phyloP scores from a whole-genome alignment of 2,329 filamentous ascomycete genomes.

The Alternaria solani region DNA sequence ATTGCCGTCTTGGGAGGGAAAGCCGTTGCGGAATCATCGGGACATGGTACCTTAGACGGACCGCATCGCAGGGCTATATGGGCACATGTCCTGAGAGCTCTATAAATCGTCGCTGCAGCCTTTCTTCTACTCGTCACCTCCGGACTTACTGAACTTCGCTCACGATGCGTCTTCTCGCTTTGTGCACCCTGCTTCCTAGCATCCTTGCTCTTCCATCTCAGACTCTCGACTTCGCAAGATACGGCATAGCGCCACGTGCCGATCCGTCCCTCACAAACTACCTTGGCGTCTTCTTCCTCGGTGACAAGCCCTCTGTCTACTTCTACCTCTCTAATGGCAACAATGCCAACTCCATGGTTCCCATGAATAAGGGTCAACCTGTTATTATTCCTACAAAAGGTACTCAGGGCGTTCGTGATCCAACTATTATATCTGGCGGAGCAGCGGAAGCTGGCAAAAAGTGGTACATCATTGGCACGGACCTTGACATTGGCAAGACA shows the following conservation, averaged over 20 bases:
- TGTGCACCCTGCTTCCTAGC: constrained; percentile 16
- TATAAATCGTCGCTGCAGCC: background rate
- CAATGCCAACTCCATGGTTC: constrained; percentile 57
- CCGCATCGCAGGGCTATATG: background rate
- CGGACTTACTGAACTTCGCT: background rate
- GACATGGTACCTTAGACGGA: background rate
- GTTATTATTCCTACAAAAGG: constrained; percentile 61
- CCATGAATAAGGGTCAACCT: constrained; percentile 59
- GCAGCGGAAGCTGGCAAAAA: constrained; percentile 59
- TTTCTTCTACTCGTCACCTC: background rate
- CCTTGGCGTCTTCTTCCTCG: constrained; percentile 64
- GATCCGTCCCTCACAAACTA: constrained; percentile 58
- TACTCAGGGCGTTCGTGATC: constrained; percentile 63
- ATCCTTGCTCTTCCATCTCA: constrained; percentile 26
- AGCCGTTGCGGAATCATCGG: background rate
- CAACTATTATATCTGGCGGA: constrained; percentile 59
- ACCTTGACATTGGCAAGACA: constrained; percentile 62
- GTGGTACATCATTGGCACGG: constrained; percentile 65
- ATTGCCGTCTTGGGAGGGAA: background rate
- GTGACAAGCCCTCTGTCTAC: constrained; percentile 62
- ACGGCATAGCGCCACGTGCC: constrained; percentile 30
- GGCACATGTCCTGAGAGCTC: background rate
- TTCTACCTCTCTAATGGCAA: constrained; percentile 64
- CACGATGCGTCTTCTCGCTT: constrained; percentile 27
- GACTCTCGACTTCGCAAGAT: constrained; percentile 31